Base-by-base conservation (phyloP, 1,139 yeast species). In the Hemisphaericaspora xylanilytica region DNA sequence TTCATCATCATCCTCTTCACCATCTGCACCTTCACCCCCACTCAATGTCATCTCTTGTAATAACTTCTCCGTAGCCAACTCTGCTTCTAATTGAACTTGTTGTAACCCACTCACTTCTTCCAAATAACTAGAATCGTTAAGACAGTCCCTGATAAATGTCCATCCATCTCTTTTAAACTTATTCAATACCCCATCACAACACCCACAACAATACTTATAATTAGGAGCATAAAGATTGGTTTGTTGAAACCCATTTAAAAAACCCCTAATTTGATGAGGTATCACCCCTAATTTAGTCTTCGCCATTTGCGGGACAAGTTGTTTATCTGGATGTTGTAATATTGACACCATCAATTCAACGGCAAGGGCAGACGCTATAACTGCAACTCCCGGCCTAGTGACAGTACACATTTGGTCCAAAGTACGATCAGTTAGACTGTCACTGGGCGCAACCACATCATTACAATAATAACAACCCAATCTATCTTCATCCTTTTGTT, bases 371-470 rank as follows among this genome's bases (percentile, higher is more conserved):
- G 96, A 77, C 0, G 98, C 97, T 61, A 88, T 66, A 53, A 85
- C 66, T 0, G 98, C 96, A 0, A 85, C 90, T 0, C 99, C 98
- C 0, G 99, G 98, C 33, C 98, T 68, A 0, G 98, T 92, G 1
- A 92, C 98, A 0, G 98, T 92, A 57, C 99, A 92, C 97, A 92
- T 92, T 59, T 92, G 97, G 61, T 92, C 99, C 44, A 92, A 65
- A 0, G 97, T 85, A 37, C 96, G 70, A 53, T 89, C 95, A 0
- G 87, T 73, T 13, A 87, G 65, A 45, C 95, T 84, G 56, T 92
- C 96, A 5, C 81, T 69, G 0, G 99, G 98, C 0, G 97, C 97
- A 35, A 89, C 90, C 7, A 92, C 89, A 56, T 94, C 98, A 57
- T 89, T 88, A 61, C 99, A 92, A 58, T 83, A 92, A 62, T 92